Percentiles rank a stretch among this genome's conserved stretches.
phyloP scores from a whole-genome alignment of 306 rosid species.

The Lathyrus oleraceus region DNA sequence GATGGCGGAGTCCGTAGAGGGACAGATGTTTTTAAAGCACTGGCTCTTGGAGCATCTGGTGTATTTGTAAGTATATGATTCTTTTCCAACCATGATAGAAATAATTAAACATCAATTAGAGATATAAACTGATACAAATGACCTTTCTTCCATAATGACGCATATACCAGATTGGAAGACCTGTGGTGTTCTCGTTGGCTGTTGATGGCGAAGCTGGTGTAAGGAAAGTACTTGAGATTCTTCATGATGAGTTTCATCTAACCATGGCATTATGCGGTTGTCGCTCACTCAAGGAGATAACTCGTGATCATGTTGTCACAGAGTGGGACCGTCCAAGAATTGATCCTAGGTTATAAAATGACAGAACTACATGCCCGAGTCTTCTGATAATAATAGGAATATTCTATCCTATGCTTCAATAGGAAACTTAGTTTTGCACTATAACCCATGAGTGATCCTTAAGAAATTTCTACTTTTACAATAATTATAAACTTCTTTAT shows the following conservation, averaged over 20 bases:
- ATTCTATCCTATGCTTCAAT: conserved; percentile 22
- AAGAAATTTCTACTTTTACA: background rate
- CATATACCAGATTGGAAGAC: conserved; percentile 84
- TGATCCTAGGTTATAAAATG: conserved; percentile 32
- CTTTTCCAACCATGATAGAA: conserved; percentile 15
- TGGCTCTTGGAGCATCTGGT: conserved; percentile 94
- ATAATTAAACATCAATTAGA: too few species aligned
- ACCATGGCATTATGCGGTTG: conserved; percentile 92
- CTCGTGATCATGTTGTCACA: conserved; percentile 69
- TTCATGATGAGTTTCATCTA: conserved; percentile 79
- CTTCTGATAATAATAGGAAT: background rate
- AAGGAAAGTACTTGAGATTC: conserved; percentile 78
- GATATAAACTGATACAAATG: too few species aligned
- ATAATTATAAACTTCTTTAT: background rate
- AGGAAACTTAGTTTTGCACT: conserved; percentile 7
- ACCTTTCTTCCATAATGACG: too few species aligned
- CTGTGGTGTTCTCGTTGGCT: conserved; percentile 88
- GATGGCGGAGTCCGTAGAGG: conserved; percentile 94
- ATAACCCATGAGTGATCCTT: background rate
- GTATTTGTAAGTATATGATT: conserved; percentile 64
- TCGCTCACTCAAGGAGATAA: conserved; percentile 84
- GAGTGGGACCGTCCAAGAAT: conserved; percentile 74
- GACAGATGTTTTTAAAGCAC: conserved; percentile 92
- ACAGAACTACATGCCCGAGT: too few species aligned
- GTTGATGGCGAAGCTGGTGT: conserved; percentile 94